phyloP scores from a whole-genome alignment of 805 yeast genomes.

The Torulaspora indica region DNA sequence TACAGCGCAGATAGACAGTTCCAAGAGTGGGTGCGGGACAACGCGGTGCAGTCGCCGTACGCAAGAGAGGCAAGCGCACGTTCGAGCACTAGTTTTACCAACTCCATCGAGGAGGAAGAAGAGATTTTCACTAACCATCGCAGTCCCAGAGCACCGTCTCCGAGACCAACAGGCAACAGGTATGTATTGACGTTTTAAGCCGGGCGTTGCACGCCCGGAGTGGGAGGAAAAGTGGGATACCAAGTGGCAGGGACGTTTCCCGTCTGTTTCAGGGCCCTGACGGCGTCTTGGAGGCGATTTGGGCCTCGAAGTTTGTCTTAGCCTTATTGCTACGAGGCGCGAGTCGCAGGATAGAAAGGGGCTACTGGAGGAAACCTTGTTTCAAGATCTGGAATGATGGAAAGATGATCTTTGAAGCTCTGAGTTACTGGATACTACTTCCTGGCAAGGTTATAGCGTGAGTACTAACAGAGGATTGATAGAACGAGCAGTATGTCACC shows the following conservation, averaged over 20 bases:
- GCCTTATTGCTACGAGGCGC: background rate
- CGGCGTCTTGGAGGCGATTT: too few relatives aligned
- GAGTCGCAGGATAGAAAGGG: background rate
- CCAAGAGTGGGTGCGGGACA: constrained; percentile 50
- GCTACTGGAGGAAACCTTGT: constrained; percentile 3
- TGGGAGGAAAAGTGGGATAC: background rate
- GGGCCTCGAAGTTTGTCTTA: background rate
- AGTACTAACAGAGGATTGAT: constrained; percentile 9
- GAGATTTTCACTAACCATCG: constrained; percentile 15
- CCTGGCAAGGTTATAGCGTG: background rate
- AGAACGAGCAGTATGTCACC: constrained; percentile 20
- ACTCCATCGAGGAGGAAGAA: constrained; percentile 40
- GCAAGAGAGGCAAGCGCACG: constrained; percentile 35
- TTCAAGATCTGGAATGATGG: constrained; percentile 1
- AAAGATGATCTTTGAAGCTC: too few relatives aligned
- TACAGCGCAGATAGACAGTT: constrained; percentile 40
- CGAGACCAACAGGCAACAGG: constrained; percentile 29
- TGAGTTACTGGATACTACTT: too few relatives aligned
- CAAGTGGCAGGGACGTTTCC: too few relatives aligned
- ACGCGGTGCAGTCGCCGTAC: constrained; percentile 16
- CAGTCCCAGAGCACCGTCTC: constrained; percentile 20
- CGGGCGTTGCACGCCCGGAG: background rate
- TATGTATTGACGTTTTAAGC: constrained; percentile 9
- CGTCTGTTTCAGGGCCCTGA: too few relatives aligned
- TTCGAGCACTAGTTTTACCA: constrained; percentile 41